Evolutionary conservation across 768 basidiomycete species (phyloP).

Genomic region (Lepiota subincarnata): DNA sequence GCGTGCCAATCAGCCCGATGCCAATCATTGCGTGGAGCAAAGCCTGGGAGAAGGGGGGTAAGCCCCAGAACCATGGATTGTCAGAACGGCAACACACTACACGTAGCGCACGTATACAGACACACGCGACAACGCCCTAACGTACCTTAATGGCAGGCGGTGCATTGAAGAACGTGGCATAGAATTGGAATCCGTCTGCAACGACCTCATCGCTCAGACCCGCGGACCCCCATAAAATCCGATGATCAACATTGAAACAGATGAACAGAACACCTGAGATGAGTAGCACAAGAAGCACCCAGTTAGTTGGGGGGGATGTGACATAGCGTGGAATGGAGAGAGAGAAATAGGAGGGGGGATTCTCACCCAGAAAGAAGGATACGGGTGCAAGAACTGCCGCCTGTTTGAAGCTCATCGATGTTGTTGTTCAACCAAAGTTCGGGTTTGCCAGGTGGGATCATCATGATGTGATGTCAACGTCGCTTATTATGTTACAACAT

Average conservation of each 20-base stretch:
- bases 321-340: conserved; percentile 7
- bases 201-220: conserved; percentile 59
- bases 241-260: conserved; percentile 85
- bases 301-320: conserved; percentile 7
- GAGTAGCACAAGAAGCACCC: not conserved
- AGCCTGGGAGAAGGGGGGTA: conserved; percentile 66
- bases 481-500: conserved; percentile 2
- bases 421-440: conserved; percentile 3
- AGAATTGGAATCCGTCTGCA: conserved; percentile 83
- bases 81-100: not conserved
- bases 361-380: conserved; percentile 85
- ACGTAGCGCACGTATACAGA: not conserved
- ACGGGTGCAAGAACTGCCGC: conserved; percentile 84
- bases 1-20: conserved; percentile 67
- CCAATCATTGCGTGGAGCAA: conserved; percentile 83
- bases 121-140: not conserved
- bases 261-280: conserved; percentile 72
- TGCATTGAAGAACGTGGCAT: conserved; percentile 88
- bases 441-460: conserved; percentile 1
- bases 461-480: not conserved
- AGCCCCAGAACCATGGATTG: not conserved
- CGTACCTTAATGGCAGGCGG: conserved; percentile 89
- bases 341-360: not conserved
- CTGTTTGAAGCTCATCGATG: conserved; percentile 80
- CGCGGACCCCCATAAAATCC: conserved; percentile 59